A percentile compares a stretch with the other conserved stretches of the same genome.
phyloP scores from a whole-genome alignment of 805 yeast genomes.

The Zygosaccharomyces bailii region DNA sequence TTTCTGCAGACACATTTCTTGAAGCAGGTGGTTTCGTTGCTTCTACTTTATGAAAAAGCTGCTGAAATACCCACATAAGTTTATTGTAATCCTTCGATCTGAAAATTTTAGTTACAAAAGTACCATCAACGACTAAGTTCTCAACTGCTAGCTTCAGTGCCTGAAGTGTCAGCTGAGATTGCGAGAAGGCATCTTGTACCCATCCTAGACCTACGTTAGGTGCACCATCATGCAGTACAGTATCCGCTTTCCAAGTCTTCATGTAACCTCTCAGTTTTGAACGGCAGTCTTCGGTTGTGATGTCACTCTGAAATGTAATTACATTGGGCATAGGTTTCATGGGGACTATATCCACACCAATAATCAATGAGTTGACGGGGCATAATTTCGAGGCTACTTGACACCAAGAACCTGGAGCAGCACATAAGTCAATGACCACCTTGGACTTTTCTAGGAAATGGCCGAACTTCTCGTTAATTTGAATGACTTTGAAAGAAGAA shows the following conservation, averaged over 20 bases:
- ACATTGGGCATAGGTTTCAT: constrained; percentile 94
- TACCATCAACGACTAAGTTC: constrained; percentile 86
- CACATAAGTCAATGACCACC: constrained; percentile 96
- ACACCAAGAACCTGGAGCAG: constrained; percentile 99
- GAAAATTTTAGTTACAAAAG: constrained; percentile 94
- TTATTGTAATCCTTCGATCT: constrained; percentile 98
- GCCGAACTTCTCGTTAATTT: constrained; percentile 94
- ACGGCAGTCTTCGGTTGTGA: constrained; percentile 97
- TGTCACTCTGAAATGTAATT: constrained; percentile 93
- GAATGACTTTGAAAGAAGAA: constrained; percentile 93
- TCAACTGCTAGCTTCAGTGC: constrained; percentile 93
- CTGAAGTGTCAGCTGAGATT: constrained; percentile 91
- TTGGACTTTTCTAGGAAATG: constrained; percentile 91
- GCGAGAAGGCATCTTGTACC: constrained; percentile 99
- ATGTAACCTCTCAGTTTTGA: constrained; percentile 90
- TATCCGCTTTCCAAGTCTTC: constrained; percentile 99
- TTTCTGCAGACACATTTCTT: constrained; percentile 98
- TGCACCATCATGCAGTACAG: constrained; percentile 98
- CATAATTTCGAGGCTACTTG: constrained; percentile 94
- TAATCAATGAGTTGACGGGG: constrained; percentile 88
- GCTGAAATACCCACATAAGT: constrained; percentile 95
- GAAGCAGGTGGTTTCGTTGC: constrained; percentile 99
- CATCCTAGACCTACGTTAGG: constrained; percentile 99
- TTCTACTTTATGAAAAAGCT: constrained; percentile 91
- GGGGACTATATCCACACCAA: constrained; percentile 98